Evolutionary conservation across 2,329 filamentous ascomycete species (phyloP).

Genomic region (Neoscytalidium dimidiatum): DNA sequence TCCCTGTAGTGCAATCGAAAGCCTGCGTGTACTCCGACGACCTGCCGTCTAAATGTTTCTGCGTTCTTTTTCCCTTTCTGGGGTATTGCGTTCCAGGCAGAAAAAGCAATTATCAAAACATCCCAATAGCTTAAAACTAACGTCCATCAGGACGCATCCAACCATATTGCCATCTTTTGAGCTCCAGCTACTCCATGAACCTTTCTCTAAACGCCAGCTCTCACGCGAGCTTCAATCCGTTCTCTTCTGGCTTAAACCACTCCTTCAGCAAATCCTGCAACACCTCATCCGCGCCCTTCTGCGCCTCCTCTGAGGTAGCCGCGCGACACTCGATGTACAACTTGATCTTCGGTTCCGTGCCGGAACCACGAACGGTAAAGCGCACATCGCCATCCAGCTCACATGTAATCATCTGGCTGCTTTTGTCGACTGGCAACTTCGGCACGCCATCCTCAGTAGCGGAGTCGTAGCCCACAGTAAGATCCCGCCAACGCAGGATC

Average conservation of each 20-base stretch:
- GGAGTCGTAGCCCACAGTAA: conserved; percentile 63
- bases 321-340: conserved; percentile 55
- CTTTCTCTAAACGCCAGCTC: neutral
- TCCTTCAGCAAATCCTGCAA: conserved; percentile 47
- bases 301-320: conserved; percentile 44
- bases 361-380: conserved; percentile 63
- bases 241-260: conserved; percentile 50
- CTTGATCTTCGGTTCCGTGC: conserved; percentile 70
- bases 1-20: no score
- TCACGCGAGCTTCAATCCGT: conserved; percentile 38
- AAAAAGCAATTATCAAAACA: neutral
- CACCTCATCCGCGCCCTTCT: conserved; percentile 47
- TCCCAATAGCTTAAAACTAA: neutral
- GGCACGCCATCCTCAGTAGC: conserved; percentile 54
- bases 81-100: neutral
- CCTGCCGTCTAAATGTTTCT: neutral
- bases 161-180: neutral
- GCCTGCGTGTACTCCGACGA: neutral
- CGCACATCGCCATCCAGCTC: conserved; percentile 58
- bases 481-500: conserved; percentile 62
- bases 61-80: neutral
- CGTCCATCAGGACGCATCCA: neutral
- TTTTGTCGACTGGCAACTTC: conserved; percentile 56
- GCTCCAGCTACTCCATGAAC: neutral
- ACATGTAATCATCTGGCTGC: conserved; percentile 65